Evolutionary conservation across 2,329 filamentous ascomycete genomes (phyloP).

Genomic region (Aspergillus aculeatus): DNA sequence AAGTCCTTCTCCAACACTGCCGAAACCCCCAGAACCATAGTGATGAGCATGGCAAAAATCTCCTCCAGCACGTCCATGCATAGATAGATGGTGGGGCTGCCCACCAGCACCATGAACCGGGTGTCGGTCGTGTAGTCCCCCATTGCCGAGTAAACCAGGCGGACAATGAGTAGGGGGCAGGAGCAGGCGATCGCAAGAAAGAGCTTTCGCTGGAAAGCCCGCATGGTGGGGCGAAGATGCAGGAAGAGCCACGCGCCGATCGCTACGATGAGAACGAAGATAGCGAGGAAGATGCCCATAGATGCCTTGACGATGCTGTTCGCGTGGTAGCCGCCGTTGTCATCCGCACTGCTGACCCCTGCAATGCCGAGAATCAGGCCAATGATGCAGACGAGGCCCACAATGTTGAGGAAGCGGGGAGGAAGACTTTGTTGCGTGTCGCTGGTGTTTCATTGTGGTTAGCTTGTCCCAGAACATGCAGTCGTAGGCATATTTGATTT

Average conservation of each 20-base stretch:
- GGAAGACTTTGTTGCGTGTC: constrained; percentile 18
- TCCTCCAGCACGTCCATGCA: constrained; percentile 34
- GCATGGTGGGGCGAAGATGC: constrained; percentile 10
- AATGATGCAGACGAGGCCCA: constrained; percentile 18
- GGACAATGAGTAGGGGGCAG: constrained; percentile 27
- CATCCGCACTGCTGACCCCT: constrained; percentile 18
- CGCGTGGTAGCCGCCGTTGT: constrained; percentile 5
- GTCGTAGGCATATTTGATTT: not conserved
- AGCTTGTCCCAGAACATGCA: not conserved
- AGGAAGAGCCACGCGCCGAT: constrained; percentile 16
- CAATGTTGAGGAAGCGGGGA: constrained; percentile 7
- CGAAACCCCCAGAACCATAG: constrained; percentile 20
- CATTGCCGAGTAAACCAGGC: constrained; percentile 28
- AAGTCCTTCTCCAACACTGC: constrained; percentile 18
- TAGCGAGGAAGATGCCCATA: constrained; percentile 26
- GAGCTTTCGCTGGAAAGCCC: constrained; percentile 26
- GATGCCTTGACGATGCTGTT: constrained; percentile 20
- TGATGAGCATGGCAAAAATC: constrained; percentile 26
- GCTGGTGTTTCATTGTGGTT: constrained; percentile 1
- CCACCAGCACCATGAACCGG: constrained; percentile 9
- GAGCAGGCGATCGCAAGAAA: constrained; percentile 28
- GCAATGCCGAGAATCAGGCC: constrained; percentile 27
- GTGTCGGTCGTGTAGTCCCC: constrained; percentile 17
- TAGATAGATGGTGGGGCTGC: constrained; percentile 29
- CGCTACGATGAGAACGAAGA: constrained; percentile 19